Evolutionary conservation across 1,284 basidiomycete species (phyloP).

Genomic region (Cryptococcus sp.): DNA sequence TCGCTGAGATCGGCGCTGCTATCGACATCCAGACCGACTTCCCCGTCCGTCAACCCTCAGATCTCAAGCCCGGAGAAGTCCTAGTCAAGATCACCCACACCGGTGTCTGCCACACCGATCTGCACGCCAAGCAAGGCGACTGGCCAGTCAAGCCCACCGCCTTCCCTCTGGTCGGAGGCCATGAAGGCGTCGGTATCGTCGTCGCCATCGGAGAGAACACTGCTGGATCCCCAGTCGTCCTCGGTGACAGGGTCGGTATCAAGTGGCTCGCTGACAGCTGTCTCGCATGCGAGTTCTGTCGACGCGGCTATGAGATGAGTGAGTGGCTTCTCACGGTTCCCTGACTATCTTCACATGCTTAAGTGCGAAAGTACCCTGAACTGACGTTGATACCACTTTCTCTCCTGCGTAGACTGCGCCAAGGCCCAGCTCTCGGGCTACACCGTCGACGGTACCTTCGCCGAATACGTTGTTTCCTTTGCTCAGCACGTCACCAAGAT

Average conservation of each 20-base stretch:
- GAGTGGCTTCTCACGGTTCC: constrained; percentile 9
- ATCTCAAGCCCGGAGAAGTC: constrained; percentile 76
- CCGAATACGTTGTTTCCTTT: constrained; percentile 67
- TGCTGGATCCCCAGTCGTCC: constrained; percentile 56
- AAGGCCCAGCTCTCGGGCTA: constrained; percentile 68
- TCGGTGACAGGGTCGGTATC: constrained; percentile 83
- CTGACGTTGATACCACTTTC: constrained; percentile 50
- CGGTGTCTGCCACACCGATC: constrained; percentile 69
- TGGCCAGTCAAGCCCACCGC: constrained; percentile 67
- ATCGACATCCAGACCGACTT: constrained; percentile 43
- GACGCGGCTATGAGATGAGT: constrained; percentile 64
- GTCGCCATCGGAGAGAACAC: constrained; percentile 76
- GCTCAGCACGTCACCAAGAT: constrained; percentile 69
- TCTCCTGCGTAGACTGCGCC: constrained; percentile 55
- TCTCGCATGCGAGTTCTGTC: constrained; percentile 73
- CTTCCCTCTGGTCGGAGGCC: constrained; percentile 75
- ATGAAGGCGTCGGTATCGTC: constrained; percentile 57
- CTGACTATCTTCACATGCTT: constrained; percentile 4
- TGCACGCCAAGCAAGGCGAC: constrained; percentile 68
- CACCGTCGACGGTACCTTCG: constrained; percentile 80
- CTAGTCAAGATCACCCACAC: constrained; percentile 75
- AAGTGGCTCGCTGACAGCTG: constrained; percentile 76
- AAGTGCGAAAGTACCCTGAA: background rate
- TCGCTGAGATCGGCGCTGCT: constrained; percentile 55
- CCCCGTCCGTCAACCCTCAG: constrained; percentile 62